Conservation (phyloP, 148 eudicot genomes). For the Simmondsia chinensis region DNA sequence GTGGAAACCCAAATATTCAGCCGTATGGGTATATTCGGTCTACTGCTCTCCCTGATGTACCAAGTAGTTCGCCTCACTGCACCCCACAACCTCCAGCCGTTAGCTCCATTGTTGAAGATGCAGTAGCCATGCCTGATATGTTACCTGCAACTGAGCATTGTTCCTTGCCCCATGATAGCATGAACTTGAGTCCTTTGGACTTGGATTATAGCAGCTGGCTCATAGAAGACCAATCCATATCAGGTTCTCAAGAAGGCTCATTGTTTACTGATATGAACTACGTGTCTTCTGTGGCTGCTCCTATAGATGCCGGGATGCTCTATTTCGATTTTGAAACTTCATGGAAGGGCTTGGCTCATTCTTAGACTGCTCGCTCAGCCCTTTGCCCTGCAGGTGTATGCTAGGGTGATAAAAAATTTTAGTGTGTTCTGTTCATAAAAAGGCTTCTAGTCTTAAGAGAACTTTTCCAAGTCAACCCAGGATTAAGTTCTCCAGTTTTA, state of each 20-base stretch:
- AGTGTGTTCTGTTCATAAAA: no score
- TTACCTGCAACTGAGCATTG: conserved; percentile 8
- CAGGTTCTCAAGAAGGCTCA: conserved; percentile 13
- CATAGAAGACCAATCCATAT: conserved; percentile 8
- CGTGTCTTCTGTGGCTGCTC: conserved; percentile 20
- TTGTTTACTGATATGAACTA: conserved; percentile 16
- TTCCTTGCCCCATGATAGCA: conserved; percentile 7
- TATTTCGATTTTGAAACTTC: conserved; percentile 35
- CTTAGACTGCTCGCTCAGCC: no score
- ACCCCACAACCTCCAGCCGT: conserved; percentile 15
- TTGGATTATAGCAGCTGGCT: conserved; percentile 27
- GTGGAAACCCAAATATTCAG: conserved; percentile 11
- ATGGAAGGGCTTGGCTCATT: conserved; percentile 23
- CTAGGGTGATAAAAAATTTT: no score
- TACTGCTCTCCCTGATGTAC: neutral
- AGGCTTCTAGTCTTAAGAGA: no score
- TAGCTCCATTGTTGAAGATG: conserved; percentile 9
- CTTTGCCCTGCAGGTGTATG: no score
- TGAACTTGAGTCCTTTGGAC: conserved; percentile 10
- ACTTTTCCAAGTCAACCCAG: no score
- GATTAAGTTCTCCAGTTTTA: no score
- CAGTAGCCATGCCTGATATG: conserved; percentile 9
- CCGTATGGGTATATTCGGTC: conserved; percentile 15
- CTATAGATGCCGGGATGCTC: conserved; percentile 29
- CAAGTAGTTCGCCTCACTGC: conserved; percentile 4